A percentile compares a stretch with the other conserved stretches of the same genome.
Conservation (phyloP, 441 rosid species). For the Adansonia gregorii region DNA sequence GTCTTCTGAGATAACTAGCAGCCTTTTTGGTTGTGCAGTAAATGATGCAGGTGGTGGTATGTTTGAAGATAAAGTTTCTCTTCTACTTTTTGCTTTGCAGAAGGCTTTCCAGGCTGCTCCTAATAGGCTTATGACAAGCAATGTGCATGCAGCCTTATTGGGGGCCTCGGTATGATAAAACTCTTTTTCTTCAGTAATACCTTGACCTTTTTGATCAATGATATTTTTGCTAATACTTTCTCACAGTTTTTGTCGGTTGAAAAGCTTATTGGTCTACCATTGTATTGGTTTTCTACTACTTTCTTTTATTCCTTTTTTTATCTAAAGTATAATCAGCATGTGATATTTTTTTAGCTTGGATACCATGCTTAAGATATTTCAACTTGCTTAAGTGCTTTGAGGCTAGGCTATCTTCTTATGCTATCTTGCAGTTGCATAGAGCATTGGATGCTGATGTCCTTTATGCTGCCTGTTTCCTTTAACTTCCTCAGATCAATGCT, state of each 20-base stretch:
- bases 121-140: slow-evolving; percentile 82
- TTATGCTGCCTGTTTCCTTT: slow-evolving; percentile 22
- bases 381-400: slow-evolving; percentile 14
- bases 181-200: slow-evolving; percentile 11
- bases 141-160: slow-evolving; percentile 83
- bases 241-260: neutral
- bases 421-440: neutral
- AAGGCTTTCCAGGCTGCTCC: slow-evolving; percentile 96
- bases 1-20: slow-evolving; percentile 62
- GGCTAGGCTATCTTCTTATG: slow-evolving; percentile 10
- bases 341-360: slow-evolving; percentile 1
- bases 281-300: neutral
- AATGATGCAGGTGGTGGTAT: slow-evolving; percentile 80
- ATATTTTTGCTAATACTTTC: slow-evolving; percentile 19
- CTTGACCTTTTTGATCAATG: slow-evolving; percentile 22
- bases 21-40: slow-evolving; percentile 64
- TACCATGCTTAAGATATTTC: slow-evolving; percentile 12
- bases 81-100: slow-evolving; percentile 89
- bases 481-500: slow-evolving; percentile 81
- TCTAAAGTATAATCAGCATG: neutral
- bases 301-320: neutral
- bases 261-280: slow-evolving; percentile 18
- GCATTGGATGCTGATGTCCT: slow-evolving; percentile 19
- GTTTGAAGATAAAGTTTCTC: slow-evolving; percentile 96
- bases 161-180: slow-evolving; percentile 82